Evolutionary conservation across 257 asterid genomes (phyloP).

Genomic region (Solanum sejunctum): DNA sequence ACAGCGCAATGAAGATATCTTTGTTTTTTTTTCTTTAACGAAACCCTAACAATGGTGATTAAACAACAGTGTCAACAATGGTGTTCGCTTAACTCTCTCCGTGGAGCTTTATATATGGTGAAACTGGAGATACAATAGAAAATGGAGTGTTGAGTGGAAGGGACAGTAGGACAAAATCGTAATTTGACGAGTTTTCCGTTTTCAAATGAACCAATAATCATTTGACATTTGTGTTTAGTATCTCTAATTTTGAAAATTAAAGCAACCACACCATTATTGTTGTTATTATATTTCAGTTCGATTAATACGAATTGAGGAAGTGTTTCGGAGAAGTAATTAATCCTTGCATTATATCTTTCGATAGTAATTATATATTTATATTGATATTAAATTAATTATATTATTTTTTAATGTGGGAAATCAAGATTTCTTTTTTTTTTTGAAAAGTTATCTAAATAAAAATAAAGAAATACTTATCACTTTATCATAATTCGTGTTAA

Average conservation of each 20-base stretch:
- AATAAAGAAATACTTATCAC: no score
- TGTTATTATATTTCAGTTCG: no score
- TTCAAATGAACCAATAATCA: not conserved
- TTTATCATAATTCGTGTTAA: no score
- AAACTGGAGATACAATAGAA: not conserved
- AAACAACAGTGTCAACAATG: not conserved
- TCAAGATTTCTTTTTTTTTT: no score
- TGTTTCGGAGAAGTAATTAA: no score
- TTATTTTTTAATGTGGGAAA: no score
- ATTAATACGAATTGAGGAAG: no score
- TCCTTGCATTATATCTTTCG: no score
- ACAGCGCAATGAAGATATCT: not conserved
- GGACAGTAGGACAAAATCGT: not conserved
- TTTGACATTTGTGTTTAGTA: not conserved
- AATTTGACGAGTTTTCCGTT: not conserved
- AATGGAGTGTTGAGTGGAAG: not conserved
- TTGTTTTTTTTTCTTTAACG: constrained; percentile 3
- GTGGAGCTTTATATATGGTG: not conserved
- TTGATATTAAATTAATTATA: no score
- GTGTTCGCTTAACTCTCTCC: constrained; percentile 14
- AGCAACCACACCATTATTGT: not conserved
- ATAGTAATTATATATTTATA: no score
- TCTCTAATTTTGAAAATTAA: not conserved
- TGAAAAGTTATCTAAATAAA: no score
- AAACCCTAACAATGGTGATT: constrained; percentile 9